Base-by-base conservation (phyloP, 177 flowering plant species). In the Vitis hybrid region DNA sequence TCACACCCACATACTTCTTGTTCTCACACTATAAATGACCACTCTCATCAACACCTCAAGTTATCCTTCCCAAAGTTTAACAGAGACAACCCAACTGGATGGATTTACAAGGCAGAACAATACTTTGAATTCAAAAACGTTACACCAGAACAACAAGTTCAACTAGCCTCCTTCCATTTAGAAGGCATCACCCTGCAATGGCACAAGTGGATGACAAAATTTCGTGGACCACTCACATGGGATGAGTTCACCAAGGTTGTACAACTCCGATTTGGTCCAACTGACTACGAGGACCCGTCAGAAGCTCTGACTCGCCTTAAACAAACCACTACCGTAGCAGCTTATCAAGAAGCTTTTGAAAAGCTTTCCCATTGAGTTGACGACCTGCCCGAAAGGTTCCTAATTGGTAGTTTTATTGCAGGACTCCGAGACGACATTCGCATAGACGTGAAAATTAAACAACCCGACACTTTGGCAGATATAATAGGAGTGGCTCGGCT, bases 51-150 rank as follows among this genome's bases (percentile, higher is more conserved):
- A 49, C 52, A 56, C 15, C 60, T 67, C 51, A 68, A 56, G 61
- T 19, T 68, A 15, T 57, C 8, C 16, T 68, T 68, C 12, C 70
- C 70, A 18, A 68, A 68, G 12, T 57, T 68, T 18, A 48, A 68
- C 21, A 63, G 62, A 1, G 55, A 58, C 1, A 56, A 58, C 24
- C 62, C 63, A 19, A 56, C 10, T 10, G 19, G 16, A 1, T 68
- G 63, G 70, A 27, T 40, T 8, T 67, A 67, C 9, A 67, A 56
- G 27, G 69, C 52, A n/a, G 30, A 67, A 56, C 60, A 67, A 16
- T 67, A 32, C 13, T 56, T 55, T 32, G 60, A 55, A 0, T 67
- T 55, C 9, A 4, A 67, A 7, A n/a, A 67, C 9, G n/a, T 56
- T n/a, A 1, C n/a, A 7, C 18, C 1, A 5, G 61, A 32, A 10